Conservation (phyloP, 352 stramenopile species). For the Globisporangium carolinianum region DNA sequence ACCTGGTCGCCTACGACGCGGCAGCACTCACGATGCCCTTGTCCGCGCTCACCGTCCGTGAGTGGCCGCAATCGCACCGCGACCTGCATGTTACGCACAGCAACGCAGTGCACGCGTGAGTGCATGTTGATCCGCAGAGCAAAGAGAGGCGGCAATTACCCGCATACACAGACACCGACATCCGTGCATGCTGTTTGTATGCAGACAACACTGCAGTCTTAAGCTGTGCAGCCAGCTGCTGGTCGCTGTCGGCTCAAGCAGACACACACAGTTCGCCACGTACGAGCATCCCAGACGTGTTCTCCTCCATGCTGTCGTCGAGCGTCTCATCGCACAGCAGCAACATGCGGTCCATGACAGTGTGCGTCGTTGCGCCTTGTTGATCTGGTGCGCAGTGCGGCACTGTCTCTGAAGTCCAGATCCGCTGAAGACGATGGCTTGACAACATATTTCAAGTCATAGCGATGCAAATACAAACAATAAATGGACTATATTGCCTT, state of each 20-base stretch:
- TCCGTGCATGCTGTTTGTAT: neutral
- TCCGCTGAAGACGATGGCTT: too few species aligned
- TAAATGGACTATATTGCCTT: too few species aligned
- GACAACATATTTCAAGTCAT: too few species aligned
- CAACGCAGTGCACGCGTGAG: too few species aligned
- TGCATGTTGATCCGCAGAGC: too few species aligned
- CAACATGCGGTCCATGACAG: neutral
- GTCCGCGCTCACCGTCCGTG: slow-evolving; percentile 27
- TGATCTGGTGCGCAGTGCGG: too few species aligned
- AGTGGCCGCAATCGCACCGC: slow-evolving; percentile 45
- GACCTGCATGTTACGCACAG: slow-evolving; percentile 20
- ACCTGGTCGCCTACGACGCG: slow-evolving; percentile 53
- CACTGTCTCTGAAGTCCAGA: too few species aligned
- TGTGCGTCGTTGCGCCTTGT: too few species aligned
- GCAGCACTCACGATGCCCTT: slow-evolving; percentile 48
- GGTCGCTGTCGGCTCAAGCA: too few species aligned
- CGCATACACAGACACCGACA: neutral
- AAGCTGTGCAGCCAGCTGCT: too few species aligned
- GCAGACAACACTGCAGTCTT: neutral
- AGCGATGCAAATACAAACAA: too few species aligned
- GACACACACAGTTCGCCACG: neutral
- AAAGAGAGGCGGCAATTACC: neutral
- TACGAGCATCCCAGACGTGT: slow-evolving; percentile 37
- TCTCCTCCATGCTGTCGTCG: slow-evolving; percentile 28
- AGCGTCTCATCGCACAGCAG: slow-evolving; percentile 13